Conservation (phyloP, 1,284 basidiomycete genomes). For the Leccinum colubrinum region DNA sequence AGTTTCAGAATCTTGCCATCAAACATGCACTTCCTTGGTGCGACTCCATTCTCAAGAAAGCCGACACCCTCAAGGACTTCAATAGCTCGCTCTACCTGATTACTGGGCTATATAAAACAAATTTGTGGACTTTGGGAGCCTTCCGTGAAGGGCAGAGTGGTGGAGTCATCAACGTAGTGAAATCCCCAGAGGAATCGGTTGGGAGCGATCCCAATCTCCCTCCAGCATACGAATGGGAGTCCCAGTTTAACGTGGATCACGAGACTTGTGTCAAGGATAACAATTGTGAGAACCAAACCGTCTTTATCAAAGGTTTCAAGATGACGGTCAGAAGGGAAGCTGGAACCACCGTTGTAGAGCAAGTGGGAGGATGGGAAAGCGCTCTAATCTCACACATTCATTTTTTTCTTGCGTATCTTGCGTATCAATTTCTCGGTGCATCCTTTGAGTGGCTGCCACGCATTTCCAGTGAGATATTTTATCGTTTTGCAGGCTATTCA, state of each 20-base stretch:
- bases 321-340: neutral
- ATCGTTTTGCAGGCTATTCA: neutral
- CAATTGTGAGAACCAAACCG: neutral
- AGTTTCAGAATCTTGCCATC: slow-evolving; percentile 1
- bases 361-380: neutral
- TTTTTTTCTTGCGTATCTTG: neutral
- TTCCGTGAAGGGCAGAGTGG: slow-evolving; percentile 1
- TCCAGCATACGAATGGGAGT: neutral
- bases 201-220: neutral
- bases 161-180: neutral
- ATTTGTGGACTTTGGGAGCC: neutral
- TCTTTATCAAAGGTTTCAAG: neutral
- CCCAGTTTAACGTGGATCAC: too few species aligned
- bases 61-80: too few species aligned
- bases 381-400: neutral
- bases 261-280: neutral
- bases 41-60: neutral
- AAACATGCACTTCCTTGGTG: slow-evolving; percentile 5
- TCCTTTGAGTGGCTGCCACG: too few species aligned
- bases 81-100: slow-evolving; percentile 1
- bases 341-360: too few species aligned
- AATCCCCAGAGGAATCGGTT: neutral
- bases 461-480: too few species aligned
- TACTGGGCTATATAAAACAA: slow-evolving; percentile 7
- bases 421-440: too few species aligned